Evolutionary conservation across 208 protist genomes (phyloP).

Genomic region (Wallacemonas rigidus): DNA sequence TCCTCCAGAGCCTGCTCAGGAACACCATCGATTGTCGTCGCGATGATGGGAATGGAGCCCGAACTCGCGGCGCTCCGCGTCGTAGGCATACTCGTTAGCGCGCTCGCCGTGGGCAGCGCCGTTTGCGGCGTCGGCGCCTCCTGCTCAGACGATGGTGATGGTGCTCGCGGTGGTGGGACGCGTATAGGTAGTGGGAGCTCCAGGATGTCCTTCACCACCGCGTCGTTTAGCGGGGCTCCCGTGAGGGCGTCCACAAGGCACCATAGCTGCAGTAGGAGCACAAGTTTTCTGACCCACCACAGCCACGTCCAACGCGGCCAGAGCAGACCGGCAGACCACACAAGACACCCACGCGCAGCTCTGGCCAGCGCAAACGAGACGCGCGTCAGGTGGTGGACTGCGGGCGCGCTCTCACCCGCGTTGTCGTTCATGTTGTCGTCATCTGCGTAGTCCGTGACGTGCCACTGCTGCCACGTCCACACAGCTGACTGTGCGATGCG

Average conservation of each 20-base stretch:
- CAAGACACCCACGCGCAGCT: not conserved
- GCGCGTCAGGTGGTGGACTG: not conserved
- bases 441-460: not conserved
- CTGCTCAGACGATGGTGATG: not conserved
- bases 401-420: not conserved
- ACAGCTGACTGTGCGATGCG: not conserved
- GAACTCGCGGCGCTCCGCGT: not conserved
- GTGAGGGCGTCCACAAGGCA: not conserved
- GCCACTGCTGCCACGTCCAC: not conserved
- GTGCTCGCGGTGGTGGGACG: not conserved
- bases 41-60: too few species aligned
- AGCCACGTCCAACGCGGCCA: slow-evolving; percentile 6
- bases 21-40: too few species aligned
- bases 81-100: not conserved
- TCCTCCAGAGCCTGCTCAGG: not conserved
- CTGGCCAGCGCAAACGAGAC: not conserved
- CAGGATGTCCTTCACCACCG: not conserved
- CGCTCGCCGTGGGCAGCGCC: not conserved
- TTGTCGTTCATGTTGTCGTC: not conserved
- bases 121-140: not conserved
- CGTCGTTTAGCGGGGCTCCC: not conserved
- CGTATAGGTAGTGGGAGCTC: not conserved
- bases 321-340: not conserved
- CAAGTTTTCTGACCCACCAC: not conserved
- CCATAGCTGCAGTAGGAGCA: not conserved